phyloP scores from a whole-genome alignment of 371 early-diverging fungal genomes.

The Saksenaea oblongispora region DNA sequence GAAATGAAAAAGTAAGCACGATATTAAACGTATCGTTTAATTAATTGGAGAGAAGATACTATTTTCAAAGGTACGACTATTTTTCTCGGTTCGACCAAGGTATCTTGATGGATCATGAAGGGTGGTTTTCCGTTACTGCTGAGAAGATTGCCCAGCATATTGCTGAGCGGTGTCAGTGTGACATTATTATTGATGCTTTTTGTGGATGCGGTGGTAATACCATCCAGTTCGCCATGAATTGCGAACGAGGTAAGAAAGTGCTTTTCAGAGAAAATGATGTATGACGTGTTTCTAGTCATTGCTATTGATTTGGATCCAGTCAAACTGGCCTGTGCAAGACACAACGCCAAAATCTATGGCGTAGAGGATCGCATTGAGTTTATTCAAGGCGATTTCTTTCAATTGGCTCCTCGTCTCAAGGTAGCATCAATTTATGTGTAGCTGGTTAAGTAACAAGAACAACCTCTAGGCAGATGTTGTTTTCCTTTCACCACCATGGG shows the following conservation, averaged over 20 bases:
- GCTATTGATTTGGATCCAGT: conserved; percentile 91
- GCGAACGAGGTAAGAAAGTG: conserved; percentile 60
- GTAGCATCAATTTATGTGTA: conserved; percentile 21
- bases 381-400: conserved; percentile 81
- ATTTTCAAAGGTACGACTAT: conserved; percentile 78
- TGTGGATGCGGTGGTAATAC: conserved; percentile 97
- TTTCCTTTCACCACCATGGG: conserved; percentile 96
- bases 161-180: conserved; percentile 71
- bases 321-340: conserved; percentile 76
- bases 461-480: conserved; percentile 78
- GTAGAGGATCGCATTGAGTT: conserved; percentile 92
- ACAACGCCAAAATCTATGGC: conserved; percentile 91
- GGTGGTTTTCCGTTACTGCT: conserved; percentile 97
- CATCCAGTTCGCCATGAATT: conserved; percentile 91
- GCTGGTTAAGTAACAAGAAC: background rate
- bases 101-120: conserved; percentile 83
- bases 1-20: conserved; percentile 30
- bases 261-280: background rate
- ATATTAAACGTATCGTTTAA: background rate
- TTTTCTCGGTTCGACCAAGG: conserved; percentile 88
- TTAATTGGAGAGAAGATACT: conserved; percentile 67
- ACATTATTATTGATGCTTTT: conserved; percentile 88
- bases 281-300: conserved; percentile 60
- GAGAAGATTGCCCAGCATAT: conserved; percentile 87
- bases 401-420: conserved; percentile 62